These are phyloP conservation scores for Trichoderma sp. DNA, from an alignment of 2,329 filamentous ascomycete genomes.

Conservation along the genomic window DNA sequence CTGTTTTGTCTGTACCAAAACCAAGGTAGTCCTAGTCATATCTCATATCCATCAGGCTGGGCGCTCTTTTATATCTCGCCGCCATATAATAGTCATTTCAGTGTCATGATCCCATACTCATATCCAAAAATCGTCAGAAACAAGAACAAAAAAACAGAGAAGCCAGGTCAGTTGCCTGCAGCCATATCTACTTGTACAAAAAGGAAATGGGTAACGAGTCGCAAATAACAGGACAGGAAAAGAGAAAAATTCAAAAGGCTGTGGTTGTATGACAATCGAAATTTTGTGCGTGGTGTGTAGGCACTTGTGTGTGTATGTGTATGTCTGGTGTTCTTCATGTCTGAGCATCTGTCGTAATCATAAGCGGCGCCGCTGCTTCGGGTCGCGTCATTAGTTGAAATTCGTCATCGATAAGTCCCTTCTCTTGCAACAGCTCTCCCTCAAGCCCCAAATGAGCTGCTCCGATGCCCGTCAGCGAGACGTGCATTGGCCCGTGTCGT, in stretches of 20 bases:
- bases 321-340: conserved; percentile 7
- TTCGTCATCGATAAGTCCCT: conserved; percentile 23
- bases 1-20: background rate
- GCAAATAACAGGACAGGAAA: background rate
- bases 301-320: conserved; percentile 13
- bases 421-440: conserved; percentile 23
- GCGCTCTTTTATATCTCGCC: background rate
- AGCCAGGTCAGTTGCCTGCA: conserved; percentile 21
- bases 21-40: background rate
- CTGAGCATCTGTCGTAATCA: conserved; percentile 25
- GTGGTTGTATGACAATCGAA: background rate
- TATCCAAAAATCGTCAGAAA: conserved; percentile 13
- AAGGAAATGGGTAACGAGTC: background rate
- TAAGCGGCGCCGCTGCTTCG: conserved; percentile 21
- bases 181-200: conserved; percentile 13
- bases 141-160: background rate
- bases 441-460: conserved; percentile 26
- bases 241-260: background rate
- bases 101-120: background rate
- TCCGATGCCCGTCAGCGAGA: conserved; percentile 29
- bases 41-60: conserved; percentile 5
- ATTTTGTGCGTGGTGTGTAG: background rate
- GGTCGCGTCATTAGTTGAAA: conserved; percentile 21
- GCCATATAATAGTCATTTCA: background rate
- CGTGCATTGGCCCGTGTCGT: conserved; percentile 21